Conservation (phyloP, 1,284 basidiomycete genomes). For the Kwoniella shivajii region DNA sequence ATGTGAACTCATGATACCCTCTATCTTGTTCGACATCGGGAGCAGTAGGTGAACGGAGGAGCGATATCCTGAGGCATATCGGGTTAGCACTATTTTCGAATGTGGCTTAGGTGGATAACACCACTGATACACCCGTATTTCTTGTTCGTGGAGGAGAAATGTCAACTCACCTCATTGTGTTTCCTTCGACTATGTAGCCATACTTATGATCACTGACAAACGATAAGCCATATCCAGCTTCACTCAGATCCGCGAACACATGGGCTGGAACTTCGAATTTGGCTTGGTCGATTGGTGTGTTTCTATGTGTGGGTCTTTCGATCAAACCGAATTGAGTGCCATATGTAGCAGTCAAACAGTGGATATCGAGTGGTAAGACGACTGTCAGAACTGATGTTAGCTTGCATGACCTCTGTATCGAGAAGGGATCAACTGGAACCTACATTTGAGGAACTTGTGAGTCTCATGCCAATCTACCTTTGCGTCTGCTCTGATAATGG, state of each 20-base stretch:
- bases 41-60: conserved; percentile 83
- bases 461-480: conserved; percentile 36
- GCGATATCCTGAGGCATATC: conserved; percentile 60
- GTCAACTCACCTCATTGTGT: conserved; percentile 43
- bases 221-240: conserved; percentile 86
- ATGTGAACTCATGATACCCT: conserved; percentile 73
- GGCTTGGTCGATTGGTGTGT: conserved; percentile 70
- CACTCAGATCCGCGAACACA: conserved; percentile 60
- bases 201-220: conserved; percentile 90
- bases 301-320: conserved; percentile 87
- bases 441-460: conserved; percentile 18
- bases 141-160: no score
- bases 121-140: no score
- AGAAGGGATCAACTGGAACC: neutral
- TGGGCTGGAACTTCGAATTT: conserved; percentile 73
- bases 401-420: conserved; percentile 34
- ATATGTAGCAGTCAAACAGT: conserved; percentile 78
- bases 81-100: neutral
- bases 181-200: conserved; percentile 50
- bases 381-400: conserved; percentile 34
- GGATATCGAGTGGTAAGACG: conserved; percentile 61
- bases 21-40: conserved; percentile 62
- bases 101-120: no score
- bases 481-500: conserved; percentile 3
- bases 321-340: conserved; percentile 91